Base-by-base conservation (phyloP, 2,329 filamentous ascomycete species). In the Talaromyces atroroseus region DNA sequence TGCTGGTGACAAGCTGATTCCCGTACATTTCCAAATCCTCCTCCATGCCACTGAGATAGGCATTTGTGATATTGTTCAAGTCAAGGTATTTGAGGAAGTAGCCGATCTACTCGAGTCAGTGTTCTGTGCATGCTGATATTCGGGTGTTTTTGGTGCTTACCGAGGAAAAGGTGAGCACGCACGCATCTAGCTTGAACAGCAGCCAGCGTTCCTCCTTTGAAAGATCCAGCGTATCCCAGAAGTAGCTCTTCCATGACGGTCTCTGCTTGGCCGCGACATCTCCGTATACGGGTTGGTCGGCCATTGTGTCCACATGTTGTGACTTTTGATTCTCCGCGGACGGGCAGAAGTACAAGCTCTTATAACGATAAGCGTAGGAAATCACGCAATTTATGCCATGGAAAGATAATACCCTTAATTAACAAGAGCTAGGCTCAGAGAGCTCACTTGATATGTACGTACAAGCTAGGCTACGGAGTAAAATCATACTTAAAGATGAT, bases 51-150 rank as follows among this genome's bases (percentile, higher is more conserved):
- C 66, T 67, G 21, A 71, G 67, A 56, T 71, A 73, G 34, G 74
- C 74, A 64, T 77, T 77, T 24, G 70, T 72, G 48, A 77, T 61
- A 46, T 76, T 76, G 5, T 66, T 68, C 32, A 74, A 71, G 46
- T 77, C 74, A 1, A 77, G 63, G 54, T 71, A 65, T 20, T 65
- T 65, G 49, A 68, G 48, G 47, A 69, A 68, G 42, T 68, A 68
- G 0, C 50, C 50, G 16, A 53, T 46, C 50, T 53, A 46, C 29
- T 42, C 23, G 6, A 12, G 26, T 53, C 40, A 53, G 26, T 23
- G 10, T 52, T 34, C 11, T n/a, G 2, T 21, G 7, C 20, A 7
- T 23, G 16, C 8, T 2, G 14, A 18, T 2, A 10, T 1, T 3
- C 14, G 40, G 16, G 10, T 16, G 12, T 7, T 23, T 4, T 45